These are phyloP conservation scores for Monosporozyma aquatica DNA, from an alignment of 805 yeast genomes.

Conservation along the genomic window DNA sequence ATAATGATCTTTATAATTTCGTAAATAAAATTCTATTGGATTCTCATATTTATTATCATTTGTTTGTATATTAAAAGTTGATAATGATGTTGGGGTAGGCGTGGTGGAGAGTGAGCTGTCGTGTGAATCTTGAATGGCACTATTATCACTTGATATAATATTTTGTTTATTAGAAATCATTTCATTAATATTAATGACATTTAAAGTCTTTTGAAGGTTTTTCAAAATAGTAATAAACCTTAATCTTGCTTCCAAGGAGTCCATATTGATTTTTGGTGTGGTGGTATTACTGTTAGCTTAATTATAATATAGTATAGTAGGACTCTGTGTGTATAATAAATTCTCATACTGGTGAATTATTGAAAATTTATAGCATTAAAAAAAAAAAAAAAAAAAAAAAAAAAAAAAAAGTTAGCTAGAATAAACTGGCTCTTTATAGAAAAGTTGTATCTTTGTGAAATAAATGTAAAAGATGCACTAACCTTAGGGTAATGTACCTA, in stretches of 20 bases:
- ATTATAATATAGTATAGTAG: background rate
- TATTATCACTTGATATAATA: too few species aligned
- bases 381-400: too few species aligned
- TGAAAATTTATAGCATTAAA: too few species aligned
- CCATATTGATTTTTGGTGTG: constrained; percentile 41
- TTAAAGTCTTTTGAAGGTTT: constrained; percentile 45
- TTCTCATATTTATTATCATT: constrained; percentile 40
- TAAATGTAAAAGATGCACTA: too few species aligned
- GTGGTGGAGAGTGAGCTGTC: constrained; percentile 12
- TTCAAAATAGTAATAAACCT: constrained; percentile 63
- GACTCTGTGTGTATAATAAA: too few species aligned
- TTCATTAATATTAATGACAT: background rate
- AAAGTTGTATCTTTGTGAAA: too few species aligned
- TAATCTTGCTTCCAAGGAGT: constrained; percentile 77
- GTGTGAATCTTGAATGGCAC: too few species aligned
- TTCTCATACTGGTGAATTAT: too few species aligned
- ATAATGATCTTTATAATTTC: constrained; percentile 22
- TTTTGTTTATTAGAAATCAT: background rate
- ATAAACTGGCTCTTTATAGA: too few species aligned
- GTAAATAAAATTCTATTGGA: constrained; percentile 25
- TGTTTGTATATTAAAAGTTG: constrained; percentile 38
- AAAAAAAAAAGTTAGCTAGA: too few species aligned
- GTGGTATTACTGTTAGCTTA: too few species aligned
- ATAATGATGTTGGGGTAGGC: background rate
- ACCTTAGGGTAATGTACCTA: too few species aligned